These are phyloP conservation scores for Tritrichomonas foetus DNA, from an alignment of 208 protist species.

Conservation along the genomic window DNA sequence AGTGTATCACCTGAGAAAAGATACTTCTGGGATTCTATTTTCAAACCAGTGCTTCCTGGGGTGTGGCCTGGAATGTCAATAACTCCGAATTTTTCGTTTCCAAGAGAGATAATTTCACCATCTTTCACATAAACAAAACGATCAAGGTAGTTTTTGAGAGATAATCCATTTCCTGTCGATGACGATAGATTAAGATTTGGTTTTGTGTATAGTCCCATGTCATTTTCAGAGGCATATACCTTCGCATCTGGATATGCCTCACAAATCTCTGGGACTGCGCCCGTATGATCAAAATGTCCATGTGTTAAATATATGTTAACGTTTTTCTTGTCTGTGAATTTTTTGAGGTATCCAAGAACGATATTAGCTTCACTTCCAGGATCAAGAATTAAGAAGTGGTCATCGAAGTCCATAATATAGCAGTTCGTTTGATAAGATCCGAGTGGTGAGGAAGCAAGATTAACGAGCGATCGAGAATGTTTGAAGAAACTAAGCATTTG, in stretches of 20 bases:
- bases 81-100: background rate
- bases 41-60: background rate
- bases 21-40: background rate
- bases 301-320: constrained; percentile 6
- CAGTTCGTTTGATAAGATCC: too few species aligned
- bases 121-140: background rate
- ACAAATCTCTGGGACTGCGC: background rate
- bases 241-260: background rate
- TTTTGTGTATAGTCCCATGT: background rate
- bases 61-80: background rate
- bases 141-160: background rate
- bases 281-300: constrained; percentile 18
- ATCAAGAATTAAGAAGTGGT: background rate
- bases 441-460: too few species aligned
- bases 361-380: background rate
- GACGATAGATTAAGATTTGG: background rate
- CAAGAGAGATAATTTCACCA: background rate
- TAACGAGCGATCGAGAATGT: too few species aligned
- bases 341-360: background rate
- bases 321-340: background rate
- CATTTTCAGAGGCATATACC: background rate
- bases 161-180: background rate
- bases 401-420: background rate
- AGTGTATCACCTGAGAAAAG: background rate
- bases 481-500: too few species aligned